phyloP scores from a whole-genome alignment of 2,329 filamentous ascomycete species.

The Epichloe bromicola region DNA sequence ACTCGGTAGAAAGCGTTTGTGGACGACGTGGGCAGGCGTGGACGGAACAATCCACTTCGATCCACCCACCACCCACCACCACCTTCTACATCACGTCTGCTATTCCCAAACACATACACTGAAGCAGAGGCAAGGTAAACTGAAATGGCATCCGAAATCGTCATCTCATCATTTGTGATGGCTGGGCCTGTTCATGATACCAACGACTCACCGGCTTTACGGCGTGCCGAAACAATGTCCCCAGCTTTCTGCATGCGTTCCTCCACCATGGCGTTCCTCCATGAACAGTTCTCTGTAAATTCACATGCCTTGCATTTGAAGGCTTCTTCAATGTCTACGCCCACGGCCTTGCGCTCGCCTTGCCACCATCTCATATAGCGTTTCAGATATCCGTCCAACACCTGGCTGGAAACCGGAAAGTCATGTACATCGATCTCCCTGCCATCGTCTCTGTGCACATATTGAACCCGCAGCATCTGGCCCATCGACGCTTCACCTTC shows the following conservation, averaged over 20 bases:
- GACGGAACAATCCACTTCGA: too few relatives aligned
- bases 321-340: slow-evolving; percentile 71
- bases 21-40: too few relatives aligned
- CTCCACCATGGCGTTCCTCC: slow-evolving; percentile 59
- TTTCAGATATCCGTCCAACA: slow-evolving; percentile 52
- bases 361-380: slow-evolving; percentile 80
- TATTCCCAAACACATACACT: too few relatives aligned
- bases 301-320: slow-evolving; percentile 83
- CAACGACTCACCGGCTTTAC: background rate
- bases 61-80: too few relatives aligned
- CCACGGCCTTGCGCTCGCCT: slow-evolving; percentile 56
- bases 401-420: slow-evolving; percentile 52
- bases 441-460: slow-evolving; percentile 39
- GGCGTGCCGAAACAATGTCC: slow-evolving; percentile 6
- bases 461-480: slow-evolving; percentile 39
- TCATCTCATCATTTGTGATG: background rate
- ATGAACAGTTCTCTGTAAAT: slow-evolving; percentile 65
- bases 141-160: too few relatives aligned
- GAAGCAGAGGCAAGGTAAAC: too few relatives aligned
- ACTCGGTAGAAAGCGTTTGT: too few relatives aligned
- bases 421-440: slow-evolving; percentile 41
- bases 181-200: background rate
- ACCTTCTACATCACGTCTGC: too few relatives aligned
- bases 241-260: slow-evolving; percentile 13
- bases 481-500: slow-evolving; percentile 34